Conservation (phyloP, 2,329 filamentous ascomycete species). For the Trichoderma oligosporum region DNA sequence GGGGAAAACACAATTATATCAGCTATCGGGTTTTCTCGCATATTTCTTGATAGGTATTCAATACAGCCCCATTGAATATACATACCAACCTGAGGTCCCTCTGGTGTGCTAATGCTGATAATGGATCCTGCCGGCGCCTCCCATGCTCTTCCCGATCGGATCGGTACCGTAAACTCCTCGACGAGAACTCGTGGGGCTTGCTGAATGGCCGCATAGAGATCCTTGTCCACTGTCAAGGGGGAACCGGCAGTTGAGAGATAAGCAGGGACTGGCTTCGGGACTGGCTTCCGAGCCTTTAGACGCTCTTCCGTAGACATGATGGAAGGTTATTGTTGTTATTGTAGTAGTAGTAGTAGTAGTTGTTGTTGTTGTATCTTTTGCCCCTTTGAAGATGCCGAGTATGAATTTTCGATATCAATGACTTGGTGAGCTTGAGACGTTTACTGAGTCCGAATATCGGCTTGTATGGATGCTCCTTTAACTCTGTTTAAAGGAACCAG, state of each 20-base stretch:
- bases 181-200: slow-evolving; percentile 40
- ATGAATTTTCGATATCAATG: no score
- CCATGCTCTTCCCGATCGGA: slow-evolving; percentile 72
- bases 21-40: no score
- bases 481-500: no score
- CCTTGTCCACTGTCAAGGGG: slow-evolving; percentile 42
- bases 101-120: slow-evolving; percentile 69
- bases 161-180: slow-evolving; percentile 61
- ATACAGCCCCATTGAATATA: no score
- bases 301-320: slow-evolving; percentile 33
- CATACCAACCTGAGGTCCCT: slow-evolving; percentile 69
- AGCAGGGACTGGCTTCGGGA: slow-evolving; percentile 48
- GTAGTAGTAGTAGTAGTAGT: no score
- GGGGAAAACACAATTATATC: no score
- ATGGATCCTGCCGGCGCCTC: slow-evolving; percentile 64
- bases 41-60: no score
- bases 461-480: no score
- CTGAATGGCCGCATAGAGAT: slow-evolving; percentile 60
- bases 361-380: no score
- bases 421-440: no score
- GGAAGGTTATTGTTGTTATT: not conserved
- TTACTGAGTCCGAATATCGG: no score
- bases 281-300: slow-evolving; percentile 41
- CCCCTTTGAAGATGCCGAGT: no score
- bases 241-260: slow-evolving; percentile 45